Evolutionary conservation across 2,329 filamentous ascomycete genomes (phyloP).

Genomic region (Sporothrix phasma): DNA sequence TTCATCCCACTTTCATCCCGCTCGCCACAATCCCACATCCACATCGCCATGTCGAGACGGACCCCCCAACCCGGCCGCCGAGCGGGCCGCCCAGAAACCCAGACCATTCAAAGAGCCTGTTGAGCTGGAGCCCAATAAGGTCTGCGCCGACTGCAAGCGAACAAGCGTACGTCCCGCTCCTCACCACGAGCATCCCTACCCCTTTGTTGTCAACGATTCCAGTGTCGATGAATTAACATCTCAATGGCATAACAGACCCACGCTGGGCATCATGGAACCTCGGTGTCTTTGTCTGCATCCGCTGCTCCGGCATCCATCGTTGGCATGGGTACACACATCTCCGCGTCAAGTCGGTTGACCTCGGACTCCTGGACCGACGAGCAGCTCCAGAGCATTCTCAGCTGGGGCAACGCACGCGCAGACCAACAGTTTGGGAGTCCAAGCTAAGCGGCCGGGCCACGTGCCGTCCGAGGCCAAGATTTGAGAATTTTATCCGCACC

Average conservation of each 20-base stretch:
- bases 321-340: conserved; percentile 98
- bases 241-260: conserved; percentile 56
- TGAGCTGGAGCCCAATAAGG: conserved; percentile 92
- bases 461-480: conserved; percentile 95
- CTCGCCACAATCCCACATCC: background rate
- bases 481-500: conserved; percentile 97
- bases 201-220: background rate
- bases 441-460: conserved; percentile 85
- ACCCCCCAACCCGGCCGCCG: conserved; percentile 65
- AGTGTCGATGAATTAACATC: background rate
- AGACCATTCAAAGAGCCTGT: conserved; percentile 85
- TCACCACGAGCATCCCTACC: background rate
- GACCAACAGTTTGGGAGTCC: conserved; percentile 99
- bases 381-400: conserved; percentile 84
- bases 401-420: conserved; percentile 90
- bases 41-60: conserved; percentile 61
- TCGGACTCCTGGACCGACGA: conserved; percentile 99
- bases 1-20: background rate
- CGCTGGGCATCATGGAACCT: conserved; percentile 99
- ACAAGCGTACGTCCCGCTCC: conserved; percentile 63
- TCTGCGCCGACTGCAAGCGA: conserved; percentile 95
- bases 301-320: conserved; percentile 97
- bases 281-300: conserved; percentile 94
- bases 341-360: conserved; percentile 95
- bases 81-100: conserved; percentile 85